Evolutionary conservation across 345 rosid genomes (phyloP).

Genomic region (Linum trigynum): DNA sequence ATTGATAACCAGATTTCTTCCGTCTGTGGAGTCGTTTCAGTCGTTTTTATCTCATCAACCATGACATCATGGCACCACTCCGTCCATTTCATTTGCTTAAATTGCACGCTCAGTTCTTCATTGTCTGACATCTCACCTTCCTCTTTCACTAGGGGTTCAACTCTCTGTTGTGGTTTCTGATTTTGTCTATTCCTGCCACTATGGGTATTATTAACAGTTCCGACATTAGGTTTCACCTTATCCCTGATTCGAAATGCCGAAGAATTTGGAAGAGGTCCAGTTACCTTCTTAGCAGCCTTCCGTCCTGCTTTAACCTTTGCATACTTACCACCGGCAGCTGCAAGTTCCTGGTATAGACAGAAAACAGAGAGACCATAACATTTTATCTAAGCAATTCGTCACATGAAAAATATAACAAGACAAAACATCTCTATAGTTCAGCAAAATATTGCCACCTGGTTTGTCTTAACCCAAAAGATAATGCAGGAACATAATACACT

Average conservation of each 20-base stretch:
- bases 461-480: not conserved
- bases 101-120: slow-evolving; percentile 90
- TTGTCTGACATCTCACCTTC: slow-evolving; percentile 99
- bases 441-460: not conserved
- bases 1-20: slow-evolving; percentile 36
- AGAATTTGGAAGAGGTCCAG: slow-evolving; percentile 38
- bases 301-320: slow-evolving; percentile 54
- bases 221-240: slow-evolving; percentile 42
- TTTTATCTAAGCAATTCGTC: too few relatives aligned
- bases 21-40: slow-evolving; percentile 63
- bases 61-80: slow-evolving; percentile 99
- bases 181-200: slow-evolving; percentile 31
- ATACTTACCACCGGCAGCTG: slow-evolving; percentile 68
- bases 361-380: not conserved
- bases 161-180: slow-evolving; percentile 46
- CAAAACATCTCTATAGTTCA: not conserved
- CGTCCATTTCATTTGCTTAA: slow-evolving; percentile 98
- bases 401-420: too few relatives aligned
- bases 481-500: not conserved
- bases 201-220: slow-evolving; percentile 26
- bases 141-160: slow-evolving; percentile 76
- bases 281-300: slow-evolving; percentile 58
- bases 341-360: slow-evolving; percentile 49
- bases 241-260: slow-evolving; percentile 38
- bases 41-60: slow-evolving; percentile 70